phyloP scores from a whole-genome alignment of 352 stramenopile genomes.

The Chrysophaeum taylorii region DNA sequence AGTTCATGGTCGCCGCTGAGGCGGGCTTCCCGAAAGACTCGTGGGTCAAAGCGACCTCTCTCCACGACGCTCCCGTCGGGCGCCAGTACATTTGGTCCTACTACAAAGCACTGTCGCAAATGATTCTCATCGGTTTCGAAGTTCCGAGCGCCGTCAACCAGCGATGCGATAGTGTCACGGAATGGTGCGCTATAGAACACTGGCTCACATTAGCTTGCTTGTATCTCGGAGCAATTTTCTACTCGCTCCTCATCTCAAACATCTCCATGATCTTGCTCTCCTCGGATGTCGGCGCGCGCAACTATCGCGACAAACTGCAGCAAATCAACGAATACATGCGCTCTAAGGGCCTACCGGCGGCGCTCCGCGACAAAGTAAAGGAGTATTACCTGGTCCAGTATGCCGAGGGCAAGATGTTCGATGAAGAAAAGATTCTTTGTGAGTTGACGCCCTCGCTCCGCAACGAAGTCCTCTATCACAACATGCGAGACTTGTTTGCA shows the following conservation, averaged over 20 bases:
- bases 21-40: constrained; percentile 40
- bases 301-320: constrained; percentile 43
- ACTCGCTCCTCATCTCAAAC: constrained; percentile 46
- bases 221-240: constrained; percentile 46
- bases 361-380: constrained; percentile 43
- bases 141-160: constrained; percentile 30
- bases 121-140: constrained; percentile 52
- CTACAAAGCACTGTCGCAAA: constrained; percentile 48
- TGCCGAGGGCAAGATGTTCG: constrained; percentile 45
- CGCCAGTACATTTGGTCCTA: constrained; percentile 45
- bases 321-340: constrained; percentile 49
- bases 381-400: constrained; percentile 47
- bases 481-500: constrained; percentile 34
- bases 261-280: constrained; percentile 42
- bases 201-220: constrained; percentile 43
- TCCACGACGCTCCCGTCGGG: constrained; percentile 25
- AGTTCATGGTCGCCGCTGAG: constrained; percentile 39
- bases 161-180: constrained; percentile 3
- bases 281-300: constrained; percentile 39
- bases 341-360: constrained; percentile 38
- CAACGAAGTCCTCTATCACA: constrained; percentile 41
- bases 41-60: constrained; percentile 37
- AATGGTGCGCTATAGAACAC: constrained; percentile 44
- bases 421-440: constrained; percentile 40
- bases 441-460: constrained; percentile 40